Base-by-base conservation (phyloP, 2,329 filamentous ascomycete species). In the Beauveria australis region DNA sequence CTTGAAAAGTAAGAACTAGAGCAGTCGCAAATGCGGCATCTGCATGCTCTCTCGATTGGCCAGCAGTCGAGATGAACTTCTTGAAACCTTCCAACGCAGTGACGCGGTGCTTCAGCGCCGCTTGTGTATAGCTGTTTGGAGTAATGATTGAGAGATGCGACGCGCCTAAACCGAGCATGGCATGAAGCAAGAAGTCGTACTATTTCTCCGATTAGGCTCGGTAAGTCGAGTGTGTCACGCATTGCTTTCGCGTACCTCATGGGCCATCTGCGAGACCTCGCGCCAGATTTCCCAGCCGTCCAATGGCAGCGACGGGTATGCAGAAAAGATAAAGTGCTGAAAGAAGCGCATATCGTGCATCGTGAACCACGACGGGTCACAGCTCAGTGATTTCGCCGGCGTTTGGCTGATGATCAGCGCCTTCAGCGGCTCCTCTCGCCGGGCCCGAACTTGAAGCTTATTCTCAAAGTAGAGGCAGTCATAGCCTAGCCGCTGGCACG, bases 311-410 rank as follows among this genome's bases (percentile, higher is more conserved):
- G 75, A 67, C 7, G 75, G 75, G 57, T 76, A 76, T 2, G 79
- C 79, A 8, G 74, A 69, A 5, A 78, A 69, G 9, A 82, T 64
- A 64, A 81, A 83, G 64, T 82, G 79, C 56, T 81, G 78, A 64
- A 82, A 82, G 67, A 81, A 79, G 22, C 77, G 73, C 67, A 82
- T 73, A 60, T 82, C 79, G 40, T 77, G 69, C 18, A 73, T 65
- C 40, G 71, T 72, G 62, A 79, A 81, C 26, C 66, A 65, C 3
- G 59, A 55, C 1, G 67, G 65, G 2, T 67, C 64, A 18, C 66
- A 62, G 41, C 65, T 62, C 10, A 67, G 62, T 43, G 61, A 60
- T 14, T 61, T 48, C n/a, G 54, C 44, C 10, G 52, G 44, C 1
- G 61, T 19, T 14, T 49, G 43, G 14, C 26, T 28, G 8, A 52